phyloP scores from a whole-genome alignment of 228 moss, liverwort and hornwort genomes.

The Sphagnum fallax region DNA sequence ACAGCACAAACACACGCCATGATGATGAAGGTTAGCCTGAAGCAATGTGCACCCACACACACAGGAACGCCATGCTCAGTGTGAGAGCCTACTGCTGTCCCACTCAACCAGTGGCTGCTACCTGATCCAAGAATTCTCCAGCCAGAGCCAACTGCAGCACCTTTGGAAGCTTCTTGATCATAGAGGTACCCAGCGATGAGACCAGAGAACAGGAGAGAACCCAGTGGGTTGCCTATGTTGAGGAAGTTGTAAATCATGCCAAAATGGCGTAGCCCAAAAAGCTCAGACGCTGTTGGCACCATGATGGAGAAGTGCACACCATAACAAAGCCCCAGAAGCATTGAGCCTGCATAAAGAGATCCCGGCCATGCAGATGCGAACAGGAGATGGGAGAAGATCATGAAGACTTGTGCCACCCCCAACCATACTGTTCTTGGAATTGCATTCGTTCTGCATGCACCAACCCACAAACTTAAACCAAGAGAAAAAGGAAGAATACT shows the following conservation, averaged over 20 bases:
- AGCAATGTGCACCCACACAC: constrained; percentile 47
- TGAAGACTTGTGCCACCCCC: constrained; percentile 34
- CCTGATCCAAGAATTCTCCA: background rate
- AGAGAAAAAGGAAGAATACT: background rate
- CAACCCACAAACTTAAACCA: background rate
- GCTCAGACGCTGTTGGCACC: constrained; percentile 64
- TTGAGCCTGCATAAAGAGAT: constrained; percentile 43
- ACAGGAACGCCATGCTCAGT: background rate
- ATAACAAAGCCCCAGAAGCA: constrained; percentile 47
- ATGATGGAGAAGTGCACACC: constrained; percentile 64
- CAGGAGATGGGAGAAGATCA: constrained; percentile 48
- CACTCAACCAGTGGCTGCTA: background rate
- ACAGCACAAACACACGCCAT: constrained; percentile 32
- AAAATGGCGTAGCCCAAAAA: constrained; percentile 57
- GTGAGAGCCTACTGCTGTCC: background rate
- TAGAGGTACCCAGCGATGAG: constrained; percentile 54
- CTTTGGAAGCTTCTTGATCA: constrained; percentile 49
- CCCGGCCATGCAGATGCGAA: constrained; percentile 52
- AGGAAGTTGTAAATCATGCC: constrained; percentile 72
- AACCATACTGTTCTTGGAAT: constrained; percentile 59
- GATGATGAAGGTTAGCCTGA: constrained; percentile 36
- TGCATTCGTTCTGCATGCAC: constrained; percentile 39
- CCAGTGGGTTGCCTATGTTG: constrained; percentile 49
- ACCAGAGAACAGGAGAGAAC: constrained; percentile 57
- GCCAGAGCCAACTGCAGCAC: constrained; percentile 1